Base-by-base conservation (phyloP, 139 green algal species). In the Pseudopediastrum boryanum region DNA sequence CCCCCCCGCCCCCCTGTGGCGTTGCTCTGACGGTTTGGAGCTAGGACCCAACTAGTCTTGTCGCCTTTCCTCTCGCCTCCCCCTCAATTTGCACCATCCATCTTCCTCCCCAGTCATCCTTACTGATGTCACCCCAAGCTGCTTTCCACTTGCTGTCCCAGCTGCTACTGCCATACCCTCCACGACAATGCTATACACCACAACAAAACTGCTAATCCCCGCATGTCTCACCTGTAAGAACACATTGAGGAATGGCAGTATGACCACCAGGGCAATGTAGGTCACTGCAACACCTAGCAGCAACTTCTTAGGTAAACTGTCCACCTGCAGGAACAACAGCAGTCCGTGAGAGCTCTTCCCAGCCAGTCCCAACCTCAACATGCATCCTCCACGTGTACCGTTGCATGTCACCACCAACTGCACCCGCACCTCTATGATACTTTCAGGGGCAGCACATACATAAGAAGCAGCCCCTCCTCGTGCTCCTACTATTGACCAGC, bases 181-280 rank as follows among this genome's bases (percentile, higher is more conserved):
- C n/a, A n/a, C n/a, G n/a, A n/a, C n/a, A n/a, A n/a, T n/a, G n/a
- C n/a, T n/a, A n/a, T n/a, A n/a, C n/a, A n/a, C n/a, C n/a, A n/a
- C n/a, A n/a, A n/a, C n/a, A n/a, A n/a, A n/a, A n/a, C n/a, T n/a
- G n/a, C n/a, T n/a, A n/a, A n/a, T n/a, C n/a, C n/a, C n/a, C n/a
- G n/a, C n/a, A n/a, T 50, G 36, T 42, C 61, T n/a, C 51, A 90
- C 90, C 87, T 94, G 88, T 38, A 87, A 65, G 66, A 97, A 97
- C 5, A 97, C 90, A 75, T 95, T 96, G 27, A 87, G 12, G 56
- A 93, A 93, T 0, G 93, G 93, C 16, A 97, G 29, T 12, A 97
- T 58, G 4, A 97, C 84, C 16, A 95, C 82, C 0, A 96, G 38
- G 2, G 38, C 16, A 35, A 96, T 89, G 73, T 95, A 97, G 0